Evolutionary conservation across 2,329 filamentous ascomycete species (phyloP).

Genomic region (Microdochium trichocladiopsis): DNA sequence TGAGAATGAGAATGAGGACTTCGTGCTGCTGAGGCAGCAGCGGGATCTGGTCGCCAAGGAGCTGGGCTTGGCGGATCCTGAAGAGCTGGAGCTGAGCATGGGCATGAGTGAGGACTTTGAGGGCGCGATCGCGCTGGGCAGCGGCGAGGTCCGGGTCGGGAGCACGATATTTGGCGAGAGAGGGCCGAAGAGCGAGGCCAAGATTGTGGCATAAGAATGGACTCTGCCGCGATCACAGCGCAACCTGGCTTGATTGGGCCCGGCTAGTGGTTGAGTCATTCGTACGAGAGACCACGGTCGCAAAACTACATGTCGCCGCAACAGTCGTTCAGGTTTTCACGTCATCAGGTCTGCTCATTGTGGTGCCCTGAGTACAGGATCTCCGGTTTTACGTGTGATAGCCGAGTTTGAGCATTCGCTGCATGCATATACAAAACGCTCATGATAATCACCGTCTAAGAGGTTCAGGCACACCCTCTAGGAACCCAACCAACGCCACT

Average conservation of each 20-base stretch:
- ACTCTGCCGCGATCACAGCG: slow-evolving; percentile 5
- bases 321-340: too few species aligned
- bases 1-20: slow-evolving; percentile 89
- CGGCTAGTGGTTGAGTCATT: neutral
- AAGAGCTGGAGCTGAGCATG: slow-evolving; percentile 85
- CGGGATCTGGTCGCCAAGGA: slow-evolving; percentile 62
- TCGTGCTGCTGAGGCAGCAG: slow-evolving; percentile 59
- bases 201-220: slow-evolving; percentile 45
- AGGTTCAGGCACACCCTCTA: too few species aligned
- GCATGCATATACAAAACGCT: neutral
- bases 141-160: slow-evolving; percentile 83
- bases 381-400: too few species aligned
- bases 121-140: slow-evolving; percentile 75
- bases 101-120: slow-evolving; percentile 98
- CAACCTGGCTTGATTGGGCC: neutral
- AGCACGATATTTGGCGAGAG: slow-evolving; percentile 89
- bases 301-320: too few species aligned
- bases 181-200: slow-evolving; percentile 72
- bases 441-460: slow-evolving; percentile 25
- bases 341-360: too few species aligned
- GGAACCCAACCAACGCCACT: neutral
- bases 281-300: too few species aligned
- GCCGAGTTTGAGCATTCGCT: neutral
- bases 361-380: too few species aligned
- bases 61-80: slow-evolving; percentile 34